phyloP scores from a whole-genome alignment of 1,284 basidiomycete species.

The Vanrija sp. region DNA sequence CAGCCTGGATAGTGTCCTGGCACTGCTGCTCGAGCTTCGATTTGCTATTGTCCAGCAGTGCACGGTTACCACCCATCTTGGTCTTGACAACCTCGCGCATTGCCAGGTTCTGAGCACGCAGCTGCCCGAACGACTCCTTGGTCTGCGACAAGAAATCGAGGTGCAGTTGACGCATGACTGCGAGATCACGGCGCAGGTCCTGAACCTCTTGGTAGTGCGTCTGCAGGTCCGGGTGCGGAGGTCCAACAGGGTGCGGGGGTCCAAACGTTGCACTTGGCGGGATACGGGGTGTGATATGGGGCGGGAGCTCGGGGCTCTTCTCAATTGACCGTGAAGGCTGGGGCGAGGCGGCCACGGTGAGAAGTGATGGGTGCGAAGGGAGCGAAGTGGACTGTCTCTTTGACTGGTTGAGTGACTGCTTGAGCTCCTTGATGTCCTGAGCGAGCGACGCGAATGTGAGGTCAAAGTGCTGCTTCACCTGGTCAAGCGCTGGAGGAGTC shows the following conservation, averaged over 20 bases:
- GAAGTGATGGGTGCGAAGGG: constrained; percentile 41
- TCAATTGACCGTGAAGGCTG: background rate
- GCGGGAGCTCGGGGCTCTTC: background rate
- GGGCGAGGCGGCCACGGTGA: constrained; percentile 23
- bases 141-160: constrained; percentile 87
- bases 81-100: constrained; percentile 80
- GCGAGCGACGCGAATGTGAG: constrained; percentile 78
- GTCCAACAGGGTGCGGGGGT: constrained; percentile 48
- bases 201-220: constrained; percentile 93
- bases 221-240: constrained; percentile 63
- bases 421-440: constrained; percentile 88
- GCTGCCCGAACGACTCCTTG: constrained; percentile 70
- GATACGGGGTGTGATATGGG: constrained; percentile 12
- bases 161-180: constrained; percentile 89
- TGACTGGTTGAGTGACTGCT: constrained; percentile 56
- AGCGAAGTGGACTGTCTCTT: constrained; percentile 42
- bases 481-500: constrained; percentile 73
- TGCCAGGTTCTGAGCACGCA: constrained; percentile 76
- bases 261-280: constrained; percentile 2
- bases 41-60: constrained; percentile 88
- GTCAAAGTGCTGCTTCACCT: constrained; percentile 98
- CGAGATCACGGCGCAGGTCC: constrained; percentile 85
- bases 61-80: constrained; percentile 78
- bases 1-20: constrained; percentile 83
- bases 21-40: constrained; percentile 79